These are phyloP conservation scores for Earliella scabrosa DNA, from an alignment of 1,284 basidiomycete genomes.

Conservation along the genomic window DNA sequence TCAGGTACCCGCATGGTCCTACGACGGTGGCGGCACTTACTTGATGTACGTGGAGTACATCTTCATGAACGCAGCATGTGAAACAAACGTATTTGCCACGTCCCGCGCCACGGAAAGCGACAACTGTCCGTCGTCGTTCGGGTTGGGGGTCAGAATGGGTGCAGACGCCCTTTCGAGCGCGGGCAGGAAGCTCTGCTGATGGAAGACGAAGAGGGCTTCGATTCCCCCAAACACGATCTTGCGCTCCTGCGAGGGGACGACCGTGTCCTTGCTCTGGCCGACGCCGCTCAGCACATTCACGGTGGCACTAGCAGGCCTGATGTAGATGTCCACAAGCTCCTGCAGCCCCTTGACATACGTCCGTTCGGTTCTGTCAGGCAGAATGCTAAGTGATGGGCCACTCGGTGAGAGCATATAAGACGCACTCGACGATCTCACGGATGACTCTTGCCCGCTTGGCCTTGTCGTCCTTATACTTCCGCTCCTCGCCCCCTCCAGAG, in stretches of 20 bases:
- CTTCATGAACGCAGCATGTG: conserved; percentile 94
- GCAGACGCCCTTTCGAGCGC: conserved; percentile 79
- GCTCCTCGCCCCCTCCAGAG: conserved; percentile 62
- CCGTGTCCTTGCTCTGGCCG: conserved; percentile 77
- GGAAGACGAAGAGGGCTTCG: conserved; percentile 91
- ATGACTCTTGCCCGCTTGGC: conserved; percentile 79
- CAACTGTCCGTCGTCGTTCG: conserved; percentile 73
- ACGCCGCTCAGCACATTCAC: conserved; percentile 73
- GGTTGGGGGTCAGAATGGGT: conserved; percentile 59
- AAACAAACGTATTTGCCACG: conserved; percentile 89
- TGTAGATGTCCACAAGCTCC: conserved; percentile 95
- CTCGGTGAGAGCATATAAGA: conserved; percentile 25
- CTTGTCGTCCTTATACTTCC: conserved; percentile 89
- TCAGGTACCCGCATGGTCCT: conserved; percentile 8
- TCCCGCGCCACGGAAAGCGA: conserved; percentile 80
- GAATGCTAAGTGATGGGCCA: conserved; percentile 19
- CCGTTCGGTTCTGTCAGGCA: conserved; percentile 77
- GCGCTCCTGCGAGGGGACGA: conserved; percentile 87
- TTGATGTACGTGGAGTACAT: conserved; percentile 98
- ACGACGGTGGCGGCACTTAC: conserved; percentile 51
- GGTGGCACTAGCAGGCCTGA: conserved; percentile 80
- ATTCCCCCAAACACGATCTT: conserved; percentile 93
- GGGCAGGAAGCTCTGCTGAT: conserved; percentile 90
- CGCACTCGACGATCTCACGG: conserved; percentile 86
- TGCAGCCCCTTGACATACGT: conserved; percentile 94